Evolutionary conservation across 2,329 filamentous ascomycete species (phyloP).

Genomic region (Penicillium sumatraense): DNA sequence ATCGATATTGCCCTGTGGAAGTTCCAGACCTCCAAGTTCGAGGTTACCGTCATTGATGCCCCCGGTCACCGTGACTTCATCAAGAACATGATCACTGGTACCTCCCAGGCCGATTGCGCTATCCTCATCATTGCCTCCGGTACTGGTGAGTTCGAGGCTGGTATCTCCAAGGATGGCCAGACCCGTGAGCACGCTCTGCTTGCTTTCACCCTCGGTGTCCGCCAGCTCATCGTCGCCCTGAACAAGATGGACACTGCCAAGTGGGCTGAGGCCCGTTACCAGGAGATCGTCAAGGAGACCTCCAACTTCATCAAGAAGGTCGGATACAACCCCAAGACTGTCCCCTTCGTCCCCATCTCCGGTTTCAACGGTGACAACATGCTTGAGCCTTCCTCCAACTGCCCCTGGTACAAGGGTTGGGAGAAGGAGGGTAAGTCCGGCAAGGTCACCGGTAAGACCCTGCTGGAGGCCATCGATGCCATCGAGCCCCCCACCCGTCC

Average conservation of each 20-base stretch:
- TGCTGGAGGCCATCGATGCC: conserved; percentile 97
- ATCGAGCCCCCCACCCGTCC: conserved; percentile 93
- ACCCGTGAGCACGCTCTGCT: conserved; percentile 99
- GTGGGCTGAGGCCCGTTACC: conserved; percentile 95
- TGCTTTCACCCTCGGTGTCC: conserved; percentile 99
- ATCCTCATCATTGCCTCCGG: conserved; percentile 99
- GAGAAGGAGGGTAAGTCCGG: conserved; percentile 94
- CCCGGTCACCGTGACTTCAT: conserved; percentile 99
- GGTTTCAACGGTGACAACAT: conserved; percentile 99
- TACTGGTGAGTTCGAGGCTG: conserved; percentile 99
- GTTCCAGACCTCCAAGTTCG: conserved; percentile 98
- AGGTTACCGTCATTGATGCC: conserved; percentile 98
- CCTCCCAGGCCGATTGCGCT: conserved; percentile 99
- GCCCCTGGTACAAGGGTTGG: conserved; percentile 99
- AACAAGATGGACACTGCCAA: conserved; percentile 99
- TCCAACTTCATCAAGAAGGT: conserved; percentile 99
- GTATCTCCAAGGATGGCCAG: conserved; percentile 99
- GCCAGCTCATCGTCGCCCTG: conserved; percentile 99
- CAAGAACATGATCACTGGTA: conserved; percentile 99
- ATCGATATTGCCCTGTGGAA: conserved; percentile 99
- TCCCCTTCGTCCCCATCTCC: conserved; percentile 99
- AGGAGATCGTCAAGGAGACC: conserved; percentile 99
- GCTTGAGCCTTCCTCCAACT: conserved; percentile 86
- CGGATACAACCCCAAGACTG: conserved; percentile 99
- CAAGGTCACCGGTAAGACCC: conserved; percentile 92